Evolutionary conservation across 495 filamentous ascomycete genomes (phyloP).

Genomic region (Neurospora sublineolata): DNA sequence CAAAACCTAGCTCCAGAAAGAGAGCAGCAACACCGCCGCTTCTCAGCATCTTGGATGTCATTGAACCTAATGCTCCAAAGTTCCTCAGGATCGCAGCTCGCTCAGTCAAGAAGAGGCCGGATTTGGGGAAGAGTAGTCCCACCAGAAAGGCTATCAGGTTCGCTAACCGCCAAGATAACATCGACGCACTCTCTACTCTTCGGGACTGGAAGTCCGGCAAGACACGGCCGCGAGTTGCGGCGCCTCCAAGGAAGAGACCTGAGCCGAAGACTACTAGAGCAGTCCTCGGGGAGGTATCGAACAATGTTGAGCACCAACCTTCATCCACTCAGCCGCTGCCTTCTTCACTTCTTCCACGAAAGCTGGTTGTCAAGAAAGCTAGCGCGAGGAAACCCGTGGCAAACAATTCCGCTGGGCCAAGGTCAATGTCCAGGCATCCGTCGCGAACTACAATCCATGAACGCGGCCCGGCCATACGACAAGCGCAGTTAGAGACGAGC

Average conservation of each 20-base stretch:
- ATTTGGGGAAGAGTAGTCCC: constrained; percentile 64
- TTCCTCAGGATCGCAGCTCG: constrained; percentile 76
- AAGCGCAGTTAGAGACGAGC: constrained; percentile 40
- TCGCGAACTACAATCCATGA: not conserved
- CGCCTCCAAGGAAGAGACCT: constrained; percentile 12
- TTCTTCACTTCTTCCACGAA: constrained; percentile 12
- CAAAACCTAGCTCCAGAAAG: not conserved
- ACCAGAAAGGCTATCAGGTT: constrained; percentile 61
- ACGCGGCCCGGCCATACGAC: constrained; percentile 11
- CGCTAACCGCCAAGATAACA: constrained; percentile 58
- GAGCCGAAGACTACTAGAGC: constrained; percentile 5
- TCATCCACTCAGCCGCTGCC: not conserved
- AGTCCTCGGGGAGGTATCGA: constrained; percentile 22
- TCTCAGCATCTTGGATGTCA: constrained; percentile 64
- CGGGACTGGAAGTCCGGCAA: constrained; percentile 65
- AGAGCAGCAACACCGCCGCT: constrained; percentile 33
- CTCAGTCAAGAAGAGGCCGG: constrained; percentile 46
- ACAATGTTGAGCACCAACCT: constrained; percentile 14
- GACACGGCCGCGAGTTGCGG: constrained; percentile 37
- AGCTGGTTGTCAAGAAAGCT: constrained; percentile 9
- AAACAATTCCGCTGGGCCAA: not conserved
- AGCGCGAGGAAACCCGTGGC: constrained; percentile 1
- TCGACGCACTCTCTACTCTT: constrained; percentile 58
- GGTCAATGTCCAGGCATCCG: not conserved
- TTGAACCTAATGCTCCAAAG: constrained; percentile 45